These are phyloP conservation scores for Flaveria trinervia DNA, from an alignment of 129 eudicot genomes.

Conservation along the genomic window DNA sequence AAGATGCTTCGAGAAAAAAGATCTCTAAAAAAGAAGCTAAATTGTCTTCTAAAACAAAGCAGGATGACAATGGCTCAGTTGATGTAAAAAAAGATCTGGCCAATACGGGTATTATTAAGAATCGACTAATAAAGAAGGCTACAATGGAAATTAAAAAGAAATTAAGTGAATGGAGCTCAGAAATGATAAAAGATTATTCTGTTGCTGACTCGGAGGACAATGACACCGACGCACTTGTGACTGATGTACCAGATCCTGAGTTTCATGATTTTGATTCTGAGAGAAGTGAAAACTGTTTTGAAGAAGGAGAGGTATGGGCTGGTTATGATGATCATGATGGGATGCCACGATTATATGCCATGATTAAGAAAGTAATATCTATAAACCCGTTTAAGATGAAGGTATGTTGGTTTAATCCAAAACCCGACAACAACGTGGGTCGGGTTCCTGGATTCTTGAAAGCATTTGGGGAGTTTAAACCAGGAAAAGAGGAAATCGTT, in stretches of 20 bases:
- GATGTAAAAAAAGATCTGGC: slow-evolving; percentile 29
- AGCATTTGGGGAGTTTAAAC: slow-evolving; percentile 66
- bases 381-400: slow-evolving; percentile 60
- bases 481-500: slow-evolving; percentile 48
- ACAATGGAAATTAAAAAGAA: slow-evolving; percentile 49
- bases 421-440: slow-evolving; percentile 32
- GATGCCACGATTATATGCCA: slow-evolving; percentile 80
- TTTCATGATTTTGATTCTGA: slow-evolving; percentile 66
- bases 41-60: slow-evolving; percentile 34
- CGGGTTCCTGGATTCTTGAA: slow-evolving; percentile 5
- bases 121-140: slow-evolving; percentile 55
- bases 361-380: slow-evolving; percentile 59
- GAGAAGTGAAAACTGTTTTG: slow-evolving; percentile 53
- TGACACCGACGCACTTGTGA: background rate
- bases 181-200: slow-evolving; percentile 4
- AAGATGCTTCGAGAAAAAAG: slow-evolving; percentile 56
- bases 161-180: slow-evolving; percentile 46
- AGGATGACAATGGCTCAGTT: slow-evolving; percentile 30
- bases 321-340: slow-evolving; percentile 74
- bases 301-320: slow-evolving; percentile 73
- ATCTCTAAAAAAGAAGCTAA: slow-evolving; percentile 36
- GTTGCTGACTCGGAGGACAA: background rate
- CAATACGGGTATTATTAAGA: slow-evolving; percentile 30
- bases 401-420: slow-evolving; percentile 62
- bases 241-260: slow-evolving; percentile 63